phyloP scores from a whole-genome alignment of 2,329 filamentous ascomycete species.

The Cladophialophora exuberans region DNA sequence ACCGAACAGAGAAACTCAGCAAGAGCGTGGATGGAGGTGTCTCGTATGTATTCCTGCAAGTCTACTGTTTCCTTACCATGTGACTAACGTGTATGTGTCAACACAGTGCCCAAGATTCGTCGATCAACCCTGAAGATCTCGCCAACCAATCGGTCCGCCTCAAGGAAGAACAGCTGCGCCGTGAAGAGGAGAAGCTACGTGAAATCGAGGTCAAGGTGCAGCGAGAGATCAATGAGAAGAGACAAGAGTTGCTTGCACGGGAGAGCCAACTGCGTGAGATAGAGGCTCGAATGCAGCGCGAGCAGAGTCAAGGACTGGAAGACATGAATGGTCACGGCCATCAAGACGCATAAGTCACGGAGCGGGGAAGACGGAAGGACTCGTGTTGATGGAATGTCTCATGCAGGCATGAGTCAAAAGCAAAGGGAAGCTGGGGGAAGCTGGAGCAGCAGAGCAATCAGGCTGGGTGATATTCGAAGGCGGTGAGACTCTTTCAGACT shows the following conservation, averaged over 20 bases:
- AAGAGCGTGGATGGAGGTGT: slow-evolving; percentile 96
- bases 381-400: slow-evolving; percentile 20
- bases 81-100: slow-evolving; percentile 39
- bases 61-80: slow-evolving; percentile 18
- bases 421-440: slow-evolving; percentile 18
- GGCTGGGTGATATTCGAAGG: no score
- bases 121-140: slow-evolving; percentile 97
- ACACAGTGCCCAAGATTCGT: slow-evolving; percentile 68
- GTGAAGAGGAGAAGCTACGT: slow-evolving; percentile 99
- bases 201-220: slow-evolving; percentile 99
- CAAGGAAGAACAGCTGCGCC: slow-evolving; percentile 98
- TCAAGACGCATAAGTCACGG: slow-evolving; percentile 17
- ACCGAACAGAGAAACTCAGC: slow-evolving; percentile 99
- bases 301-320: slow-evolving; percentile 58
- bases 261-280: slow-evolving; percentile 99
- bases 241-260: slow-evolving; percentile 94
- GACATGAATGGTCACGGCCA: slow-evolving; percentile 37
- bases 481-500: slow-evolving; percentile 16
- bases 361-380: slow-evolving; percentile 7
- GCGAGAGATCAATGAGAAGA: slow-evolving; percentile 99
- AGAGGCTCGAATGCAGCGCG: slow-evolving; percentile 93
- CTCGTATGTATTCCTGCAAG: slow-evolving; percentile 65
- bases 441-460: slow-evolving; percentile 6
- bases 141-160: slow-evolving; percentile 96
- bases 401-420: slow-evolving; percentile 30